Percentiles rank a stretch among this genome's conserved stretches.
phyloP scores from a whole-genome alignment of 75 land plant species.

The Cupressus sempervirens region DNA sequence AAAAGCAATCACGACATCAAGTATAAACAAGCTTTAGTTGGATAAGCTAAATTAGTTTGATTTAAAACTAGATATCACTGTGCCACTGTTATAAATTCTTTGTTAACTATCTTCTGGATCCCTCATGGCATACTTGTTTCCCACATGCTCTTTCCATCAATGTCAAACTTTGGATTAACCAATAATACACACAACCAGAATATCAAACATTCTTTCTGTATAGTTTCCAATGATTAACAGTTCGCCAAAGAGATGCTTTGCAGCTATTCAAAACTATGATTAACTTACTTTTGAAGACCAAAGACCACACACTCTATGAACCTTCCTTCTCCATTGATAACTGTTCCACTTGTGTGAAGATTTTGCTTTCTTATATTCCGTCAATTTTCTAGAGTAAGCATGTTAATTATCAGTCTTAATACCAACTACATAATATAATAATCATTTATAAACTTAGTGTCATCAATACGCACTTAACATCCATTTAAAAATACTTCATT shows the following conservation, averaged over 20 bases:
- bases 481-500: background rate
- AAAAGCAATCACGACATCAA: background rate
- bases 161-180: background rate
- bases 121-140: background rate
- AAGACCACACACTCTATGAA: slow-evolving; percentile 8
- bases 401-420: background rate
- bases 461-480: background rate
- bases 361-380: background rate
- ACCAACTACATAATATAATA: background rate
- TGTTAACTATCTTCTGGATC: background rate
- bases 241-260: background rate
- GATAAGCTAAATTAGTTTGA: background rate
- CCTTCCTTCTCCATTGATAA: slow-evolving; percentile 2
- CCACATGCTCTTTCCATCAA: background rate
- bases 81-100: background rate
- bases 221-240: background rate
- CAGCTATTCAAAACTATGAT: background rate
- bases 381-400: background rate
- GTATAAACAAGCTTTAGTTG: background rate
- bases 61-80: background rate
- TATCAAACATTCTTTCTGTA: background rate
- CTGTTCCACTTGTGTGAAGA: background rate
- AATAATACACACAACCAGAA: background rate
- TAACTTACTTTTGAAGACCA: slow-evolving; percentile 7
- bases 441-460: background rate